Base-by-base conservation (phyloP, 1,284 basidiomycete species). In the Cystobasidiaceae sp. region DNA sequence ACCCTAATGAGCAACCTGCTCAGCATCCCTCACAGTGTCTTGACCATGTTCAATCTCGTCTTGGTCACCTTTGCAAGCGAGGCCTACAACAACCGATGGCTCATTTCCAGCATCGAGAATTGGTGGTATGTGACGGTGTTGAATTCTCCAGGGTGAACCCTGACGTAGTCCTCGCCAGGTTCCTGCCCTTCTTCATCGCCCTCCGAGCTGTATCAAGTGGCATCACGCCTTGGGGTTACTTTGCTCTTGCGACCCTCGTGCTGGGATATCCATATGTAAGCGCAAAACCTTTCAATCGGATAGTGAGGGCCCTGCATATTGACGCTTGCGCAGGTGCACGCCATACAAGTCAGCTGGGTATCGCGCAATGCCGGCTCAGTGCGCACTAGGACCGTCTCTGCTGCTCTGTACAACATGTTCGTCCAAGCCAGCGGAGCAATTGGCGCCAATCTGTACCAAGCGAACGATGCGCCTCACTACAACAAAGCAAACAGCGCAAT, bases 381-480 rank as follows among this genome's bases (percentile, higher is more conserved):
- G 4, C 50, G 68, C 2, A 70, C 71, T 1, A 63, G 71, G 0
- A 67, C 69, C 3, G 64, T 72, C 21, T 66, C 67, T 0, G 67
- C 71, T 1, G 57, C 67, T 11, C 15, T 67, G 2, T 72, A 72
- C 52, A 72, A 71, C 51, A 71, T 72, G 57, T 30, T 43, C 30
- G 69, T 71, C 13, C 68, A 68, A 30, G 23, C 49, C 11, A 32
- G 34, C 0, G 39, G 49, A 1, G 64, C 69, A 37, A 65, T 69
- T 17, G 68, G 66, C 15, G 61, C 63, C 8, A 69, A 71, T 50
- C 44, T 82, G 1, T 82, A 82, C 74, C 79, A 78, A 32, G 75
- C 76, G 45, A 76, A 80, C 62, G 82, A 82, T 70, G 71, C 73
- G 0, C 82, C 82, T 23, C 78, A 79, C 27, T 83, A 83, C 70